Percentiles rank a stretch among this genome's conserved stretches.
These are phyloP conservation scores for Meira miltonrushii DNA, from an alignment of 1,284 basidiomycete species.

Conservation along the genomic window DNA sequence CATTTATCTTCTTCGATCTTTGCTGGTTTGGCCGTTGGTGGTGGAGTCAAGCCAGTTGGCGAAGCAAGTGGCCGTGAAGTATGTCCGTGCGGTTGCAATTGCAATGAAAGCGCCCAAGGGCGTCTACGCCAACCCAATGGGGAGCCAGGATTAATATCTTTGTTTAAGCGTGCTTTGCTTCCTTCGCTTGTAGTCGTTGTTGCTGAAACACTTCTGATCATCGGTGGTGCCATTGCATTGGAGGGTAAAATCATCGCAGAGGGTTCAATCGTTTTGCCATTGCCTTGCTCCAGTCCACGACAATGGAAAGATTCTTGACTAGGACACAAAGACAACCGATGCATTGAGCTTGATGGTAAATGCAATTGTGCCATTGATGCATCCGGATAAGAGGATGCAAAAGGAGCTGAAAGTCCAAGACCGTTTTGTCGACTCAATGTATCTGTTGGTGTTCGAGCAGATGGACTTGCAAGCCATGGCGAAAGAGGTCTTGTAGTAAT, in stretches of 20 bases:
- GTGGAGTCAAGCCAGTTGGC: too few relatives aligned
- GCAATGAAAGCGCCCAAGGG: background rate
- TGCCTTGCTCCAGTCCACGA: background rate
- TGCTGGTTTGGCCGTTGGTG: too few relatives aligned
- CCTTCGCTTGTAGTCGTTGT: background rate
- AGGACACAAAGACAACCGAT: background rate
- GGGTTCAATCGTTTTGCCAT: background rate
- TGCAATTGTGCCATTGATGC: too few relatives aligned
- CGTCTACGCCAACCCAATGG: background rate
- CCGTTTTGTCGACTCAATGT: too few relatives aligned
- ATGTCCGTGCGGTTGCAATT: background rate
- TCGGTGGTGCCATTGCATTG: background rate
- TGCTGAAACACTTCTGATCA: background rate
- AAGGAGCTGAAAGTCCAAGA: too few relatives aligned
- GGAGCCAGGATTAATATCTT: background rate
- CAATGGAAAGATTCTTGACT: constrained; percentile 11
- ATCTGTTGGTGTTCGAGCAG: too few relatives aligned
- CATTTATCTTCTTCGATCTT: too few relatives aligned
- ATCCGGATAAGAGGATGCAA: too few relatives aligned
- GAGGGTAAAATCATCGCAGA: background rate
- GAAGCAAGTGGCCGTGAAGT: too few relatives aligned
- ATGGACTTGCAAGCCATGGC: too few relatives aligned
- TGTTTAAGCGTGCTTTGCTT: background rate
- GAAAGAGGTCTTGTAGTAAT: too few relatives aligned
- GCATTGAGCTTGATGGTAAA: too few relatives aligned